Base-by-base conservation (phyloP, 1,284 basidiomycete species). In the Amylostereum areolatum region DNA sequence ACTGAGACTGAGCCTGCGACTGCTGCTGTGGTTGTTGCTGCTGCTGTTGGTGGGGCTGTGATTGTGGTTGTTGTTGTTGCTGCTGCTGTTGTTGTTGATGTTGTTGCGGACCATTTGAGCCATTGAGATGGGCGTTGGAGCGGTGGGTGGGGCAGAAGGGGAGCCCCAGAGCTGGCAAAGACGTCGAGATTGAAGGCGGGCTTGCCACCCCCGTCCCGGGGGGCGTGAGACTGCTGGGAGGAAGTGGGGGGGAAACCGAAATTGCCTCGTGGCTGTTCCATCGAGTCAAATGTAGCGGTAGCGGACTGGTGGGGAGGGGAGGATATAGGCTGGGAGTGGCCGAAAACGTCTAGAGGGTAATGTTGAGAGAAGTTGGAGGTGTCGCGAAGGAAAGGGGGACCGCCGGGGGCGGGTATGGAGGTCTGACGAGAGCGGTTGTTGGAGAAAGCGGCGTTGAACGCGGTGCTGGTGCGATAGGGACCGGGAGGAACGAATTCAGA, bases 401-500 rank as follows among this genome's bases (percentile, higher is more conserved):
- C 27, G 32, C 53, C 50, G 30, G 29, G 11, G 25, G 54, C 25
- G 18, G 54, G 49, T 9, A 52, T 49, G 36, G 59, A 58, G 43
- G 59, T 56, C 53, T 66, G 64, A 52, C 66, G 66, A 51, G 58
- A 44, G 31, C 67, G 64, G 47, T 53, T 48, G 54, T 61, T 61
- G 52, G 63, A 57, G 52, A 67, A 69, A 2, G 68, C 25, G n/a
- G 41, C 57, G 37, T 64, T 64, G 58, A 68, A 70, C 35, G 59
- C 55, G n/a, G 65, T 59, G 32, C 63, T 62, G 34, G 63, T 66
- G 55, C 66, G 57, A 61, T 63, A 67, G 12, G 62, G 63, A 25
- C 59, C 60, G 32, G 56, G 54, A 49, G 56, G 60, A 48, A 56
- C 59, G 50, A 74, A 71, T 43, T 70, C 70, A 54, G 74, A 74